Base-by-base conservation (phyloP, 805 yeast genomes). In the Kregervanrija pseudodelftensis region DNA sequence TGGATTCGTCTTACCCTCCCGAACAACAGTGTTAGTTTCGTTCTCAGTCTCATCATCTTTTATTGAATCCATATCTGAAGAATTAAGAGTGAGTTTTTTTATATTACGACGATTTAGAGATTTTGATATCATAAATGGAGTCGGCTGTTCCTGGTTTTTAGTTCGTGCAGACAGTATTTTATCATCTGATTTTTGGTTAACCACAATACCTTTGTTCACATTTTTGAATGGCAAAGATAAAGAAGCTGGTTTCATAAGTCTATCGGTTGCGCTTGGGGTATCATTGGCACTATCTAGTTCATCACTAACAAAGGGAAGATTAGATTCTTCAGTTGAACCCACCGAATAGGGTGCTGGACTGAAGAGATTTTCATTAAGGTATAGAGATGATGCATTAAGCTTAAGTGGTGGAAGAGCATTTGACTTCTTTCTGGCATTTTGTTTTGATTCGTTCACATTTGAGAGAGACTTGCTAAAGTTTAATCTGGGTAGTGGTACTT, bases 91-190 rank as follows among this genome's bases (percentile, higher is more conserved):
- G 34, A 80, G 65, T 49, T 77, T 70, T 59, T 82, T 82, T 51
- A 79, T 60, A 54, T 82, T 82, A 45, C 77, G 66, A 51, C 85
- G 67, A 50, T 74, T 76, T 45, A 80, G 56, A 1, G 82, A 68
- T 53, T 68, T 74, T 30, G 54, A 46, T 30, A 47, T 57, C 3
- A 54, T 45, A 36, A 35, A 51, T 10, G 55, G 53, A 11, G 55
- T 44, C n/a, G 52, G 53, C 4, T 55, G 47, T 17, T 41, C 31
- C 9, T 37, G 39, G 12, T 36, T 40, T 33, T 22, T 10, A 2
- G 39, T 33, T 13, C 47, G 39, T 5, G 47, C 44, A 12, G 53
- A 49, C 28, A 48, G 41, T 39, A 51, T 47, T 30, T 49, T 45
- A 2, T 13, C 22, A 12, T 42, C 16, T 11, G 45, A 31, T 15